Evolutionary conservation across 352 stramenopile genomes (phyloP), one percentile per base, ranked within the genome.

Genomic region (Phytopythium montanum): DNA sequence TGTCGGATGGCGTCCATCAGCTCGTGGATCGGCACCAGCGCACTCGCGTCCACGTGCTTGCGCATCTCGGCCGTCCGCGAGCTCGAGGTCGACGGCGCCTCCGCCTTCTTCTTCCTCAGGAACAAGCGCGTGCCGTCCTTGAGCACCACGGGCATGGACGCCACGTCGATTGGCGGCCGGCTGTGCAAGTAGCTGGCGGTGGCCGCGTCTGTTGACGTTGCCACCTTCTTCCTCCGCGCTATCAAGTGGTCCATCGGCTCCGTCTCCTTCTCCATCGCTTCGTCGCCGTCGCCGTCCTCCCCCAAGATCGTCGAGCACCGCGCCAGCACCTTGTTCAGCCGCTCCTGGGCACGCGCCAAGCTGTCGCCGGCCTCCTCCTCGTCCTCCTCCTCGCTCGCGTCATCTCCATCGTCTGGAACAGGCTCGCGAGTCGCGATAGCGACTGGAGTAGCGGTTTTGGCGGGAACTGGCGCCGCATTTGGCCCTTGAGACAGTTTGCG

Each of bases 301-400:
- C 79, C 79, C 55, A 93, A 65, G 18, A 81, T 59, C n/a, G 63
- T 73, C 21, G 75, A 75, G 28, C 73, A 89, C n/a, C 84, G 77
- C 63, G 83, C 75, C 29, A 93, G 60, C 34, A 91, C 72, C 19
- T 68, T 62, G 42, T 85, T 71, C 28, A 91, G 45, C 14, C 79
- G 73, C 26, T 65, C 70, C 39, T 89, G 70, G 9, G 72, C 73
- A 23, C 70, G 69, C 21, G 72, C 58, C 12, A 87, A 55, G 18
- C 60, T 67, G 13, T 68, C 64, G 10, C 79, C 63, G 13, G 65
- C 60, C 3, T 19, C 60, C 13, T 52, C 66, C 29, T 48, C 44
- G 3, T 46, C 62, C 8, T 54, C 44, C 4, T 25, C 58, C 19
- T 69, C 59, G 29, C 56, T 26, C 31, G 50, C 21, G n/a, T 57